These are phyloP conservation scores for Butyriboletus appendiculatus DNA, from an alignment of 1,284 basidiomycete genomes.

Conservation along the genomic window DNA sequence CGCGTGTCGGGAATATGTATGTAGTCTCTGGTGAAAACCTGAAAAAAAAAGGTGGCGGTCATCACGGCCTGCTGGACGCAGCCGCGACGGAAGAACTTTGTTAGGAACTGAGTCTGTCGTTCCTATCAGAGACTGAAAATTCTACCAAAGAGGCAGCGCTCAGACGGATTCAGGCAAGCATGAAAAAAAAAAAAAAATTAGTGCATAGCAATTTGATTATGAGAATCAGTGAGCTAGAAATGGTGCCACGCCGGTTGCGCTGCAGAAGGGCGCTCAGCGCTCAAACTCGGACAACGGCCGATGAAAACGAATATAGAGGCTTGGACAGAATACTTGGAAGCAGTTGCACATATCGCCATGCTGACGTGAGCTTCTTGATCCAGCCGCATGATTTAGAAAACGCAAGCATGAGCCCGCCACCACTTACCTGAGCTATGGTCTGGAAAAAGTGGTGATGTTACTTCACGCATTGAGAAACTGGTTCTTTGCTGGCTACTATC, in stretches of 20 bases:
- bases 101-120: background rate
- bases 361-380: background rate
- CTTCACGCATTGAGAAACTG: background rate
- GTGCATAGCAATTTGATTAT: background rate
- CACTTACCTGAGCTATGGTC: background rate
- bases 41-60: background rate
- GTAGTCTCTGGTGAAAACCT: background rate
- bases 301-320: background rate
- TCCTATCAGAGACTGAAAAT: constrained; percentile 8
- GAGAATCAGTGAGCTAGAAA: background rate
- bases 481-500: constrained; percentile 1
- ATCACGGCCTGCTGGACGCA: background rate
- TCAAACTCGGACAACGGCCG: background rate
- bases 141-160: constrained; percentile 3
- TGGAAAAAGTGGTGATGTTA: background rate
- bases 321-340: background rate
- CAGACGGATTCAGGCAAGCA: background rate
- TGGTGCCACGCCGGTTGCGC: background rate
- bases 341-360: background rate
- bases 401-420: background rate
- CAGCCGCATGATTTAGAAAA: too few relatives aligned
- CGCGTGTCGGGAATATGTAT: background rate
- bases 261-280: background rate
- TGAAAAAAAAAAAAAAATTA: background rate
- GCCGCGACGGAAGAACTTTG: background rate